These are phyloP conservation scores for Pleurotus salmoneostramineus DNA, from an alignment of 768 basidiomycete genomes.

Conservation along the genomic window DNA sequence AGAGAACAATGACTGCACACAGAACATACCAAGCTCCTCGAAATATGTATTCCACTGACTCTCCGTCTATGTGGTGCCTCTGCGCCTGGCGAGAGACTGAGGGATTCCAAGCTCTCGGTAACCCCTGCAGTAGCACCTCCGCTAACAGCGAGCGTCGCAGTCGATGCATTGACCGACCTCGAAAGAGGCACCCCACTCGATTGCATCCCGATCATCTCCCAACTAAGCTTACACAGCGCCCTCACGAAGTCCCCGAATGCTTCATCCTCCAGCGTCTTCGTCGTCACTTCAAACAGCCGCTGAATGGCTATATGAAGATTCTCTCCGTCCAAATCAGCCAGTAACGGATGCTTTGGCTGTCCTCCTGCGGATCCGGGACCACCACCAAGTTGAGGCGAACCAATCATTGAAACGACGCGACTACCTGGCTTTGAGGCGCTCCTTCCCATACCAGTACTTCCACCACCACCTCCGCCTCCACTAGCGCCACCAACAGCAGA, in stretches of 20 bases:
- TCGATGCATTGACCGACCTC: not conserved
- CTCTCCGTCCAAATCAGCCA: constrained; percentile 74
- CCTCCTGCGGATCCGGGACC: constrained; percentile 10
- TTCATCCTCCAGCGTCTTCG: constrained; percentile 67
- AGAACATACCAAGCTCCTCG: constrained; percentile 64
- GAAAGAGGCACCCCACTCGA: constrained; percentile 29
- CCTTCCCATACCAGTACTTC: not conserved
- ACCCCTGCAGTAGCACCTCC: constrained; percentile 37
- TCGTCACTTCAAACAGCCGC: constrained; percentile 81
- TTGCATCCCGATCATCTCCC: constrained; percentile 93
- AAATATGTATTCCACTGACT: constrained; percentile 86
- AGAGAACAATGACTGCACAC: not conserved
- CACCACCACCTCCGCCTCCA: not conserved
- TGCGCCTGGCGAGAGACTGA: constrained; percentile 31
- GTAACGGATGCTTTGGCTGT: constrained; percentile 45
- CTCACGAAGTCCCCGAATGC: constrained; percentile 76
- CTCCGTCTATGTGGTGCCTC: constrained; percentile 56
- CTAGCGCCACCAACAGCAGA: constrained; percentile 10
- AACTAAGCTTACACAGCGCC: constrained; percentile 81
- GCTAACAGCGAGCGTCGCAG: constrained; percentile 21
- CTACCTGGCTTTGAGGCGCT: not conserved
- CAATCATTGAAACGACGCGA: not conserved
- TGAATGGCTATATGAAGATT: constrained; percentile 73
- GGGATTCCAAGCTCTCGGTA: constrained; percentile 19
- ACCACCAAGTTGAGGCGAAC: not conserved